Base-by-base conservation (phyloP, 345 rosid genomes). In the Aurinia saxatilis region DNA sequence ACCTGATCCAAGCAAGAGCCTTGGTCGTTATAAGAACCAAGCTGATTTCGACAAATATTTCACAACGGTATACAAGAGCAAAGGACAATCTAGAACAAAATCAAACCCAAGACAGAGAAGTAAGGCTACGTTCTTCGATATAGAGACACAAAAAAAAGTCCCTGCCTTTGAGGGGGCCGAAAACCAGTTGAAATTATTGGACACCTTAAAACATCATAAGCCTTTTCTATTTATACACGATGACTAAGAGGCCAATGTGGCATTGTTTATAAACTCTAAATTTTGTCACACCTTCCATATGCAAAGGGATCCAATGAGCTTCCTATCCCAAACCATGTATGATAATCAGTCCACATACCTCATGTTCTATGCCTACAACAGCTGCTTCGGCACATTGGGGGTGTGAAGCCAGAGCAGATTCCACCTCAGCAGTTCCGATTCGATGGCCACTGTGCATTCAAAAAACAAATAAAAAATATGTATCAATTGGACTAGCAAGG, bases 311-410 rank as follows among this genome's bases (percentile, higher is more conserved):
- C 8, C 5, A 15, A 15, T 19, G 15, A n/a, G 7, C 21, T 46
- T 46, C 18, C 23, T 12, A 33, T 33, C 10, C 5, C 15, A 31
- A 23, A 64, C 10, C 10, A 65, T 8, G 27, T 50, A 40, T 57
- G 34, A 46, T 48, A 30, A 16, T 71, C 39, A 50, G 34, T 62
- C 31, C 14, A 33, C 61, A 50, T 64, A 89, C 99, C 99, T 87
- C 96, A 13, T 93, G 99, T 76, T 90, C 99, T 61, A 90, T 55
- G 52, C 90, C 91, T 67, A 90, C 97, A 49, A 93, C 97, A 61
- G 99, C 99, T 72, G 97, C 99, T 74, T 93, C 99, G 23, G 97
- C 90, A 70, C 99, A 93, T 17, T 87, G 85, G 15, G 96, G 95
- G 79, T 92, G 96, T 15, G 90, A 93, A 52, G 86, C 99, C 52